Percentiles rank a stretch among this genome's conserved stretches.
Evolutionary conservation across 179 eudicot genomes (phyloP).

Genomic region (Carnegiea gigantea): DNA sequence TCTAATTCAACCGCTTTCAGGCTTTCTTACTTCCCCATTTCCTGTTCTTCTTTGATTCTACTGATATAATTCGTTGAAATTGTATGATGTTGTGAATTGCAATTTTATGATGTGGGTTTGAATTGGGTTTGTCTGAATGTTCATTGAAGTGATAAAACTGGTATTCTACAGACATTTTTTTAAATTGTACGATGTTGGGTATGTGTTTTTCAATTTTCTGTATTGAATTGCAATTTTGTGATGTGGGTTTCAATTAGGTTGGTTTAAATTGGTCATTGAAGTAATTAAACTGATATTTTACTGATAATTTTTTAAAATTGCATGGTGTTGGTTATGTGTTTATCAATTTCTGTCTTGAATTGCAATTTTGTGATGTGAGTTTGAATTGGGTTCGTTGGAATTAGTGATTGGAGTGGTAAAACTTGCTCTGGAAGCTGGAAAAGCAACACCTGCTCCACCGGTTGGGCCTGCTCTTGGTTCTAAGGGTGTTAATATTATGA

Average conservation of each 20-base stretch:
- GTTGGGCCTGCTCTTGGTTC: constrained; percentile 98
- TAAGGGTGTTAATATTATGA: constrained; percentile 92
- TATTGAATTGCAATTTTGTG: not conserved
- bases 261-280: constrained; percentile 53
- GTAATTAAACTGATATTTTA: constrained; percentile 72
- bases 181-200: not conserved
- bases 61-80: not conserved
- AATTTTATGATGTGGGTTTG: not conserved
- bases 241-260: not conserved
- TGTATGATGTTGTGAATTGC: constrained; percentile 1
- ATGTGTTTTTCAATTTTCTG: not conserved
- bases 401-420: constrained; percentile 82
- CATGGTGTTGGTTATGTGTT: not conserved
- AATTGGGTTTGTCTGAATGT: constrained; percentile 26
- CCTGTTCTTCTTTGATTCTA: not conserved
- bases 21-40: not conserved
- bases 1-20: not conserved
- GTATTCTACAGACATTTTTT: constrained; percentile 33
- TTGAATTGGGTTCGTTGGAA: not conserved
- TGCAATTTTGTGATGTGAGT: not conserved
- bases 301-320: not conserved
- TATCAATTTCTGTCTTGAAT: not conserved
- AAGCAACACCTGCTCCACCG: constrained; percentile 97
- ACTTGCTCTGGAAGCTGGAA: constrained; percentile 95
- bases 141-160: constrained; percentile 81